These are phyloP conservation scores for Monosporozyma servazzii DNA, from an alignment of 805 yeast genomes.

Conservation along the genomic window DNA sequence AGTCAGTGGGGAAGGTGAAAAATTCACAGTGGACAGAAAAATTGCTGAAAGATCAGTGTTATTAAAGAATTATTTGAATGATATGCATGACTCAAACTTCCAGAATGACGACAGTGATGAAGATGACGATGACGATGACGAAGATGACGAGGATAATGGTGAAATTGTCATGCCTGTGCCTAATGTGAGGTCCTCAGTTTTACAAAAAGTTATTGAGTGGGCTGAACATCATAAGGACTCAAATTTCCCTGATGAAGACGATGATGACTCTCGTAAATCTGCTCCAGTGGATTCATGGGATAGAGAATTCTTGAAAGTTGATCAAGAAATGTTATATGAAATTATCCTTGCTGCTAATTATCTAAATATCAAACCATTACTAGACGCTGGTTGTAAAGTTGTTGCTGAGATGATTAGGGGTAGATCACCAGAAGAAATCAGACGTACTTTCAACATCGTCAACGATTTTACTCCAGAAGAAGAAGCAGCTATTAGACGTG, in stretches of 20 bases:
- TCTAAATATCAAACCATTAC: slow-evolving; percentile 61
- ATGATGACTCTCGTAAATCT: slow-evolving; percentile 76
- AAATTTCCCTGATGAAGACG: slow-evolving; percentile 67
- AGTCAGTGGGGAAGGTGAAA: slow-evolving; percentile 74
- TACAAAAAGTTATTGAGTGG: slow-evolving; percentile 91
- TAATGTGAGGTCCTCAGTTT: slow-evolving; percentile 76
- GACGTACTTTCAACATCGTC: slow-evolving; percentile 70
- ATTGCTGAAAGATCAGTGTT: slow-evolving; percentile 83
- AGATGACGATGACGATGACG: slow-evolving; percentile 32
- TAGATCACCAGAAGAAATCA: slow-evolving; percentile 69
- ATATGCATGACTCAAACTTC: slow-evolving; percentile 36
- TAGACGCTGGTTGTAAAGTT: slow-evolving; percentile 72
- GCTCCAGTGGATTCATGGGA: slow-evolving; percentile 96
- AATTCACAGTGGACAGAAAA: slow-evolving; percentile 63
- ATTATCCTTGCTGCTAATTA: slow-evolving; percentile 76
- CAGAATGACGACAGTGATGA: slow-evolving; percentile 27
- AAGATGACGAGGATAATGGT: slow-evolving; percentile 50
- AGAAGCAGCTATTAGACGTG: slow-evolving; percentile 79
- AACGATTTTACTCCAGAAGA: slow-evolving; percentile 82
- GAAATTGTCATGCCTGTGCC: slow-evolving; percentile 82
- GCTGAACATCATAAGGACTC: slow-evolving; percentile 88
- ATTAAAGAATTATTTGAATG: slow-evolving; percentile 79
- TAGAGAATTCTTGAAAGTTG: slow-evolving; percentile 84
- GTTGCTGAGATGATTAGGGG: slow-evolving; percentile 81
- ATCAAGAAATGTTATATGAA: slow-evolving; percentile 81